Evolutionary conservation across 2,329 filamentous ascomycete species (phyloP), one percentile per base, ranked within the genome.

Genomic region (Colletotrichum magnum): DNA sequence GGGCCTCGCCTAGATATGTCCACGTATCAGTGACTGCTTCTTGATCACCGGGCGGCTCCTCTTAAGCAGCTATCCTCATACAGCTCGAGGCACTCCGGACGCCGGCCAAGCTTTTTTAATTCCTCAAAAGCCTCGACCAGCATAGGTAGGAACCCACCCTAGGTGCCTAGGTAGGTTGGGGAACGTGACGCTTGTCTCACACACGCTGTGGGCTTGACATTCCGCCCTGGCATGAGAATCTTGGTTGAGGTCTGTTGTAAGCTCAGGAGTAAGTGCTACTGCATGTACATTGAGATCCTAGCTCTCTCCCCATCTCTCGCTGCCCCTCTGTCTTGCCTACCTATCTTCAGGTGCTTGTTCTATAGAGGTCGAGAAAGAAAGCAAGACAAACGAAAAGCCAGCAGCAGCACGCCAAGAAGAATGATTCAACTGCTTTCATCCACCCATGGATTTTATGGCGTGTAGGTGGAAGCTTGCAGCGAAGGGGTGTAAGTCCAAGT

Each of bases 131-230:
- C 36, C 16, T 50, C 43, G 16, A 39, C 53, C 7, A 16, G 66
- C 28, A 39, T 36, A 43, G 21, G 32, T 36, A 50, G 28, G 47
- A 58, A 58, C 66, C 50, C 50, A 45, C 66, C 54, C 45, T 36
- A 10, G 28, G 7, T 36, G 32, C 32, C 32, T 36, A 9, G 41
- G 53, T 56, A 9, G 41, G 53, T 56, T 45, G 54, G 45, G 56
- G 66, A 66, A 69, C 56, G 66, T 69, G 51, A 64, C 56, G 56
- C 66, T 18, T 66, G 51, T 60, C 57, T 69, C 52, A 52, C 66
- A 66, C 60, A 50, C 56, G 32, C 32, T 36, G 60, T 59, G 66
- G 18, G 10, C 13, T 28, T 56, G 50, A 56, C 18, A 32, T 41
- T 16, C 45, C 21, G 56, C 50, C 60, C 62, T 69, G 51, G 51